A percentile compares a stretch with the other conserved stretches of the same genome.
phyloP scores from a whole-genome alignment of 192 early-diverging fungal genomes.

The Coemansia aciculifera region DNA sequence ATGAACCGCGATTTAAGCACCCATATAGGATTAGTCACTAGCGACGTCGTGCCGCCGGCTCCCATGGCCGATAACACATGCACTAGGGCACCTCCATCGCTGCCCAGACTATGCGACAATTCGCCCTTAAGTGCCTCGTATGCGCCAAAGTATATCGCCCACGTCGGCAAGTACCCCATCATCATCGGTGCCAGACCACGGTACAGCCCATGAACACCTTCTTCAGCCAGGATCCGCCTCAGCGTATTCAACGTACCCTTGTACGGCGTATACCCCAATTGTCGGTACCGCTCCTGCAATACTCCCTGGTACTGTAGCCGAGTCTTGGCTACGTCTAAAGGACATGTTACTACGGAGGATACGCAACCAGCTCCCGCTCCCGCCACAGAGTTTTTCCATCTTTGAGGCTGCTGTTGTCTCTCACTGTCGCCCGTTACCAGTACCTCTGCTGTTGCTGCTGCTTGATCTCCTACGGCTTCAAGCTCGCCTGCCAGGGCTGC shows the following conservation, averaged over 20 bases:
- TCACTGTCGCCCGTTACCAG: background rate
- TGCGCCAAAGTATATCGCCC: slow-evolving; percentile 90
- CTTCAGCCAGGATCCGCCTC: slow-evolving; percentile 69
- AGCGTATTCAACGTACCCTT: slow-evolving; percentile 63
- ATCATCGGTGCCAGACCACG: slow-evolving; percentile 85
- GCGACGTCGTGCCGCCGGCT: slow-evolving; percentile 76
- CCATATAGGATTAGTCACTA: slow-evolving; percentile 88
- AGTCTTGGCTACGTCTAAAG: slow-evolving; percentile 93
- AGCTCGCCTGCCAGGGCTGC: slow-evolving; percentile 31
- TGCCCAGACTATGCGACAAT: slow-evolving; percentile 15
- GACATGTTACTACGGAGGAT: slow-evolving; percentile 81
- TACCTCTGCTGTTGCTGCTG: background rate
- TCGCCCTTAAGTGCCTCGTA: slow-evolving; percentile 78
- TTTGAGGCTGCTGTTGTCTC: slow-evolving; percentile 8
- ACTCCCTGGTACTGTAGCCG: slow-evolving; percentile 84
- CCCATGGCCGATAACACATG: slow-evolving; percentile 86
- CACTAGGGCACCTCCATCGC: slow-evolving; percentile 36
- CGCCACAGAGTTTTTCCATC: slow-evolving; percentile 73
- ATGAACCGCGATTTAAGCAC: slow-evolving; percentile 89
- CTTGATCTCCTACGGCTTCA: slow-evolving; percentile 22
- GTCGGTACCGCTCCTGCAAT: slow-evolving; percentile 23
- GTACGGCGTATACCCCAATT: slow-evolving; percentile 38
- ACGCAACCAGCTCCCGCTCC: slow-evolving; percentile 83
- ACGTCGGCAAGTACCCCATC: slow-evolving; percentile 85
- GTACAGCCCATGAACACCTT: slow-evolving; percentile 88